Evolutionary conservation across 2,329 filamentous ascomycete species (phyloP).

Genomic region (Erysiphe pisi): DNA sequence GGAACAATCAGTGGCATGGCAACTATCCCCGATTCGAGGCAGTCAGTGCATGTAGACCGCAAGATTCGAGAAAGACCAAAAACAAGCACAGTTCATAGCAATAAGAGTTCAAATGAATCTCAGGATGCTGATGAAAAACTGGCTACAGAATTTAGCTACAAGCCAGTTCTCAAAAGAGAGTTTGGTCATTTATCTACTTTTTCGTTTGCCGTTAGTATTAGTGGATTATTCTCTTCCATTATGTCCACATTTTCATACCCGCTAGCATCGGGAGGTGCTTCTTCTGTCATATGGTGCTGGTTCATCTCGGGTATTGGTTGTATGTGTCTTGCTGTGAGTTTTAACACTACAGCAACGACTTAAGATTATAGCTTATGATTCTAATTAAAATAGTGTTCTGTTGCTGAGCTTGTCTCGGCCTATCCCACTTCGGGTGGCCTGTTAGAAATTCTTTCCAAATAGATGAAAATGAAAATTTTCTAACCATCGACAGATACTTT

Average conservation of each 20-base stretch:
- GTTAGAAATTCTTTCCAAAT: constrained; percentile 29
- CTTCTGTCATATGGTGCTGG: constrained; percentile 50
- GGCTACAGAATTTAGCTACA: constrained; percentile 36
- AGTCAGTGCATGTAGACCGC: too few relatives aligned
- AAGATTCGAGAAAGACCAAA: too few relatives aligned
- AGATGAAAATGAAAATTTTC: background rate
- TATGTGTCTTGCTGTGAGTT: constrained; percentile 43
- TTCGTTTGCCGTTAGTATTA: constrained; percentile 50
- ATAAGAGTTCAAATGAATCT: too few relatives aligned
- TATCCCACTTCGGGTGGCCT: constrained; percentile 48
- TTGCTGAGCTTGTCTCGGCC: constrained; percentile 48
- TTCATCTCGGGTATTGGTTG: constrained; percentile 47
- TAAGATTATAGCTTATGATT: background rate
- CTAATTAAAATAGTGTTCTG: constrained; percentile 38
- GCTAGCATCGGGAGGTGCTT: constrained; percentile 44
- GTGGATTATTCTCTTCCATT: constrained; percentile 46
- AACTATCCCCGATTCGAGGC: too few relatives aligned
- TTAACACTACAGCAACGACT: too few relatives aligned
- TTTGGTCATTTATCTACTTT: constrained; percentile 50
- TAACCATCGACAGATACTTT: constrained; percentile 41
- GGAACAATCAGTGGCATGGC: too few relatives aligned
- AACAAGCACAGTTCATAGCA: too few relatives aligned
- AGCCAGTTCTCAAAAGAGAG: constrained; percentile 48
- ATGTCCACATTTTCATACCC: constrained; percentile 48
- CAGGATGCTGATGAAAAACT: constrained; percentile 35